phyloP scores from a whole-genome alignment of 2,329 filamentous ascomycete species.

The Phyllachora maydis region DNA sequence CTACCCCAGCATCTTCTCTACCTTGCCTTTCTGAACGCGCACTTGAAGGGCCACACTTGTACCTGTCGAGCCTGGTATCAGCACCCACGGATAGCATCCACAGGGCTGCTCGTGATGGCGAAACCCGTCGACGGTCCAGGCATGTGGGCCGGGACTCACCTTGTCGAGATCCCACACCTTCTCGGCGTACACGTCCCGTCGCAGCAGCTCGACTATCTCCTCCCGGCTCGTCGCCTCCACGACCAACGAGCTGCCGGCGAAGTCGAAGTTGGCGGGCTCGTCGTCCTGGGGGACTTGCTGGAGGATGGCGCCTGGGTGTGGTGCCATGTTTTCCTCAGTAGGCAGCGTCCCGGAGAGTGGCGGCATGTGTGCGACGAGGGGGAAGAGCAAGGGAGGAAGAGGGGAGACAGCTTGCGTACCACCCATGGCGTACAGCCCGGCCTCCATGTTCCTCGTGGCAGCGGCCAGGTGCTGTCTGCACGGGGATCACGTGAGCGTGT shows the following conservation, averaged over 20 bases:
- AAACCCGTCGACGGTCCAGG: neutral
- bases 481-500: too few relatives aligned
- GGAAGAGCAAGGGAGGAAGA: conserved; percentile 2
- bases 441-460: too few relatives aligned
- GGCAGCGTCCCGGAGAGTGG: too few relatives aligned
- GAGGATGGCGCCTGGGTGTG: conserved; percentile 37
- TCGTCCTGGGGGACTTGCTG: conserved; percentile 44
- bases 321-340: neutral
- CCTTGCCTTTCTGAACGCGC: conserved; percentile 8
- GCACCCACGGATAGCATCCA: neutral
- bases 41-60: conserved; percentile 13
- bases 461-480: too few relatives aligned
- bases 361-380: neutral
- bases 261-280: conserved; percentile 35
- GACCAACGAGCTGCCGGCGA: conserved; percentile 56
- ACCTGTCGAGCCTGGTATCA: too few relatives aligned
- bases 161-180: conserved; percentile 65
- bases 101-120: neutral
- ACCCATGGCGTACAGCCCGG: conserved; percentile 44
- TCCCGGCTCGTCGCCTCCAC: conserved; percentile 45
- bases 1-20: too few relatives aligned
- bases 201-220: conserved; percentile 44
- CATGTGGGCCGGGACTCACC: conserved; percentile 15
- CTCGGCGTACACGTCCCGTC: conserved; percentile 51
- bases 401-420: conserved; percentile 19